These are phyloP conservation scores for Emiliania huxleyi DNA, from an alignment of 78 protist genomes.

Conservation along the genomic window DNA sequence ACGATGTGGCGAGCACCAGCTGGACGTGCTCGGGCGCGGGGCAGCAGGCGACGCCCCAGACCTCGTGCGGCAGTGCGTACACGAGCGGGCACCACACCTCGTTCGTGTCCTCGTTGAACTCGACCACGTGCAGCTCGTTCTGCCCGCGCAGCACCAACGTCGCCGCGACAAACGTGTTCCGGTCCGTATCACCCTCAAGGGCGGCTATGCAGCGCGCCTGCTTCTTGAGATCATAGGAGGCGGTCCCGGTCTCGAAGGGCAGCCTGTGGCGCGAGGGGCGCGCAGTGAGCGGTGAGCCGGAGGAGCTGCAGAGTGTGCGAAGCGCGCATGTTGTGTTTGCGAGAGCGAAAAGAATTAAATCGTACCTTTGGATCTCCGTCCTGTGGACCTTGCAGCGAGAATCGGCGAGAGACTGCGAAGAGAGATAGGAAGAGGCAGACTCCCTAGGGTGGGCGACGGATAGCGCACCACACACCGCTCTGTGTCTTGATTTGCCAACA, in stretches of 20 bases:
- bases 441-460: no score
- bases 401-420: no score
- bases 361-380: no score
- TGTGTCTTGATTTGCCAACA: no score
- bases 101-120: slow-evolving; percentile 18
- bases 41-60: neutral
- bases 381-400: no score
- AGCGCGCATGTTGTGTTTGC: no score
- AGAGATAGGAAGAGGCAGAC: no score
- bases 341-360: no score
- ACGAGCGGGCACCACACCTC: neutral
- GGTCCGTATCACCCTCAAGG: neutral
- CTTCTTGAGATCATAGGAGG: neutral
- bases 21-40: neutral
- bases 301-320: no score
- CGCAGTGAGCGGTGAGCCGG: no score
- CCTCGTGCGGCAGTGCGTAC: neutral
- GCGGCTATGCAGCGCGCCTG: neutral
- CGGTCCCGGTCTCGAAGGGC: neutral
- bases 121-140: neutral
- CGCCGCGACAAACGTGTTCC: neutral
- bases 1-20: neutral
- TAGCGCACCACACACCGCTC: no score
- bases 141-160: neutral
- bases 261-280: no score